Base-by-base conservation (phyloP, 495 filamentous ascomycete genomes). In the Penicillium antarcticum region DNA sequence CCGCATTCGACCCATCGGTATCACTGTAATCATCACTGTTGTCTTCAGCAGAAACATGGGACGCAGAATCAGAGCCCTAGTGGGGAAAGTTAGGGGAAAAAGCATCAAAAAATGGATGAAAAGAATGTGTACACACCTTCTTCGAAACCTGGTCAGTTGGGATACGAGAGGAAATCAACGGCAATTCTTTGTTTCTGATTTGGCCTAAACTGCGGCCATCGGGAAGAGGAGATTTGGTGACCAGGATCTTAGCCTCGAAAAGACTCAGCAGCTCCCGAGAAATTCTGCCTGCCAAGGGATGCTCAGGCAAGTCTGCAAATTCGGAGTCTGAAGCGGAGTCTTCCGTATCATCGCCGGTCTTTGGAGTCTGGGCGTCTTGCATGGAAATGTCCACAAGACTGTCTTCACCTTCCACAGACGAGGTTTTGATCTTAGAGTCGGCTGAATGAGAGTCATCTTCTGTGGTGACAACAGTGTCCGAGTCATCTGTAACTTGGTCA, bases 321-420 rank as follows among this genome's bases (percentile, higher is more conserved):
- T 17, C 41, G 9, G 46, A 49, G 29, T 49, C 37, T n/a, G 46
- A 49, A 11, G 32, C 46, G 17, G 37, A 41, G 5, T 40, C 36
- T 14, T 53, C 53, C 21, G 52, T 48, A 5, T 68, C 45, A 19
- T 68, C 55, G 4, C 49, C 57, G 29, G 55, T 62, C 57, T 69
- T 69, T 24, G 39, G 37, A 8, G 58, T 57, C 55, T 69, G 73
- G 7, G 70, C 73, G 55, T 92, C 87, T 10, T 79, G 80, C 88
- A 95, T 92, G 1, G 87, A 88, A 18, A 98, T 84, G 62, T 97
- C 87, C 3, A 97, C 89, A 54, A 96, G 83, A 42, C 88, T 89
- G 55, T 96, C 91, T 65, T 96, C 92, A 5, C 89, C 90, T 55
- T 91, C 86, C 10, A 96, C 83, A 7, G 91, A 96, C 0, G 74